Evolutionary conservation across 2,329 filamentous ascomycete genomes (phyloP).

Genomic region (Hymenoscyphus scutula): DNA sequence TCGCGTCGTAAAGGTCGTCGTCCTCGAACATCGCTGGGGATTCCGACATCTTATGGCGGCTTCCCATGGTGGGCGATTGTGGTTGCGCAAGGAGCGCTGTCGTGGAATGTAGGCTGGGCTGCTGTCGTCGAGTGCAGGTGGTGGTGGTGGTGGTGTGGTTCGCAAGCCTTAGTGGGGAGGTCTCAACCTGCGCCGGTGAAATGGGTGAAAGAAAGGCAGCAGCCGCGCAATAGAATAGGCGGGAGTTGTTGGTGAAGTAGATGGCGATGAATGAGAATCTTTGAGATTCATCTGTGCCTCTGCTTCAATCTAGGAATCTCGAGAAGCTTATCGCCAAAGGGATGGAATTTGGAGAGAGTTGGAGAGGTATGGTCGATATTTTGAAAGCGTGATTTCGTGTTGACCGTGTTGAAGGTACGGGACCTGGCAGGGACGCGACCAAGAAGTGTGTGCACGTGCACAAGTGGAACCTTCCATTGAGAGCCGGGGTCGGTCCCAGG

Average conservation of each 20-base stretch:
- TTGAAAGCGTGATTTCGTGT: neutral
- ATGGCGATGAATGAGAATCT: neutral
- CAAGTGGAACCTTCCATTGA: no score
- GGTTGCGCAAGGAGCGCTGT: neutral
- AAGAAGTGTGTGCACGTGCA: no score
- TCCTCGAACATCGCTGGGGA: constrained; percentile 29
- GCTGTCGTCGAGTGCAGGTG: neutral
- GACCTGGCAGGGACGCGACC: no score
- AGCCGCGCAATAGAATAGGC: neutral
- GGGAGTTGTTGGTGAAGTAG: neutral
- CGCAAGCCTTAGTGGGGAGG: neutral
- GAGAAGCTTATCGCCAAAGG: neutral
- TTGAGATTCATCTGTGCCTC: neutral
- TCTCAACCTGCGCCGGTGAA: neutral
- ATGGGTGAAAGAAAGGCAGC: neutral
- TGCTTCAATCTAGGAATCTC: neutral
- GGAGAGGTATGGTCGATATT: neutral
- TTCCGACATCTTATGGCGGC: constrained; percentile 27
- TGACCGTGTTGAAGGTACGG: no score
- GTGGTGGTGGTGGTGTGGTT: neutral
- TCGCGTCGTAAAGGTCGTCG: constrained; percentile 35
- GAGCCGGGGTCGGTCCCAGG: no score
- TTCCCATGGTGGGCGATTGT: constrained; percentile 4
- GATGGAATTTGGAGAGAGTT: neutral
- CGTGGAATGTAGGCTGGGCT: neutral